phyloP scores from a whole-genome alignment of 257 asterid genomes.

The Salvia rosmarinus region DNA sequence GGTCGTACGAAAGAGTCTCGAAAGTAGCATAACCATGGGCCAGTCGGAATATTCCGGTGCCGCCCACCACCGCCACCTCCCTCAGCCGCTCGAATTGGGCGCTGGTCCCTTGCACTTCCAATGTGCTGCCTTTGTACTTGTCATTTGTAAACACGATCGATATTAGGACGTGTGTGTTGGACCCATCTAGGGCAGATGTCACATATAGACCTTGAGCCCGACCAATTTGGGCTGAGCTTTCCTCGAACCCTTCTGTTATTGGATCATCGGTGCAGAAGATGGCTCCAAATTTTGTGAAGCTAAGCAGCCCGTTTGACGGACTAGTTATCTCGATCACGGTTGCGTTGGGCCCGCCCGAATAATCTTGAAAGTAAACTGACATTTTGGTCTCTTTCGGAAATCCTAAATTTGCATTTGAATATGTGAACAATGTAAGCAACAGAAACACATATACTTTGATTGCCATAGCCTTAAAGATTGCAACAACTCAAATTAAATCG shows the following conservation, averaged over 20 bases:
- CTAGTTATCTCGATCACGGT: slow-evolving; percentile 49
- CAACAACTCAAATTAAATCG: not conserved
- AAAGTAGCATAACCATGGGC: slow-evolving; percentile 59
- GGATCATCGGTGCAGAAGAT: slow-evolving; percentile 56
- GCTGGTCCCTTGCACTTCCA: slow-evolving; percentile 56
- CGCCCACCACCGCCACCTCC: slow-evolving; percentile 66
- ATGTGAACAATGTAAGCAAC: slow-evolving; percentile 26
- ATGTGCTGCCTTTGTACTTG: slow-evolving; percentile 47
- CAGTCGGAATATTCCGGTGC: slow-evolving; percentile 58
- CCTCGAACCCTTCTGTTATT: slow-evolving; percentile 38
- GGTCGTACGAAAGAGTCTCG: slow-evolving; percentile 52
- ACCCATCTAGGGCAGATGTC: slow-evolving; percentile 62
- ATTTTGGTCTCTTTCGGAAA: slow-evolving; percentile 44
- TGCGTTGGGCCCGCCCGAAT: slow-evolving; percentile 51
- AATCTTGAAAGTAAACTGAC: slow-evolving; percentile 52
- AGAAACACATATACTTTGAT: slow-evolving; percentile 2
- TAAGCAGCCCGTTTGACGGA: slow-evolving; percentile 33
- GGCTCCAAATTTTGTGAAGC: slow-evolving; percentile 51
- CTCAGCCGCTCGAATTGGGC: slow-evolving; percentile 53
- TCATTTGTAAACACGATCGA: slow-evolving; percentile 50
- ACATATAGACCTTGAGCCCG: slow-evolving; percentile 58
- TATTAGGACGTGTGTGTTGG: slow-evolving; percentile 47
- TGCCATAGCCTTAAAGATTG: slow-evolving; percentile 17
- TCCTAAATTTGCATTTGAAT: slow-evolving; percentile 20
- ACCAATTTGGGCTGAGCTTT: slow-evolving; percentile 41